These are phyloP conservation scores for Leccinum broughii DNA, from an alignment of 768 basidiomycete species.

Conservation along the genomic window DNA sequence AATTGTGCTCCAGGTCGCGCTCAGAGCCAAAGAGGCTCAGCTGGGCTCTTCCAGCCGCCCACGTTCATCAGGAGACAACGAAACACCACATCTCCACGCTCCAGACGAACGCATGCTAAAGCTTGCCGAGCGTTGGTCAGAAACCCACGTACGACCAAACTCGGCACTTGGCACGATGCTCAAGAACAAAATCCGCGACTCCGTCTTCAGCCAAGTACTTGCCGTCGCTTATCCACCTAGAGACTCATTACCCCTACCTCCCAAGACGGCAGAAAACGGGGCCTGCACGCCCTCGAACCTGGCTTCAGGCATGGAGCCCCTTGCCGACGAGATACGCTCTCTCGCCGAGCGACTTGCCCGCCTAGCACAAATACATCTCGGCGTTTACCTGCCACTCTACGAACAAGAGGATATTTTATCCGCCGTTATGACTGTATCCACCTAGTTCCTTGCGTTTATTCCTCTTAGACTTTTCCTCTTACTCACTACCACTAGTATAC, in stretches of 20 bases:
- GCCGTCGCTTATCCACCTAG: slow-evolving; percentile 50
- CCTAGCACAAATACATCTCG: slow-evolving; percentile 71
- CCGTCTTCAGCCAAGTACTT: slow-evolving; percentile 61
- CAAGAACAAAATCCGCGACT: slow-evolving; percentile 61
- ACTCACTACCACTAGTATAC: slow-evolving; percentile 26
- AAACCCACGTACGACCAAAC: slow-evolving; percentile 58
- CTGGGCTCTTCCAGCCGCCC: slow-evolving; percentile 26
- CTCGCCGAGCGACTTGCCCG: slow-evolving; percentile 73
- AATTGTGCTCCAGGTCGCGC: slow-evolving; percentile 74
- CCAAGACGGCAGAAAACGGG: slow-evolving; percentile 28
- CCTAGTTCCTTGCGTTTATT: slow-evolving; percentile 19
- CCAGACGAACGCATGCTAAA: slow-evolving; percentile 56
- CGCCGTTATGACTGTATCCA: slow-evolving; percentile 17
- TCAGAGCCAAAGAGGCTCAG: slow-evolving; percentile 56
- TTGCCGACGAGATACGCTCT: slow-evolving; percentile 62
- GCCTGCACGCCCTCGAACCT: slow-evolving; percentile 15
- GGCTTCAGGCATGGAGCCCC: slow-evolving; percentile 68
- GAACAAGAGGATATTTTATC: slow-evolving; percentile 53
- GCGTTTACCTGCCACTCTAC: slow-evolving; percentile 77
- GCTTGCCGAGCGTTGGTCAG: slow-evolving; percentile 72
- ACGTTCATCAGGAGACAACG: slow-evolving; percentile 28
- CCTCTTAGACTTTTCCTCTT: slow-evolving; percentile 23
- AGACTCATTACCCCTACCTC: slow-evolving; percentile 35
- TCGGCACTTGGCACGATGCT: slow-evolving; percentile 63
- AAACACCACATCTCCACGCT: slow-evolving; percentile 23